Evolutionary conservation across 2,329 filamentous ascomycete genomes (phyloP).

Genomic region (Ophiosphaerella narmari): DNA sequence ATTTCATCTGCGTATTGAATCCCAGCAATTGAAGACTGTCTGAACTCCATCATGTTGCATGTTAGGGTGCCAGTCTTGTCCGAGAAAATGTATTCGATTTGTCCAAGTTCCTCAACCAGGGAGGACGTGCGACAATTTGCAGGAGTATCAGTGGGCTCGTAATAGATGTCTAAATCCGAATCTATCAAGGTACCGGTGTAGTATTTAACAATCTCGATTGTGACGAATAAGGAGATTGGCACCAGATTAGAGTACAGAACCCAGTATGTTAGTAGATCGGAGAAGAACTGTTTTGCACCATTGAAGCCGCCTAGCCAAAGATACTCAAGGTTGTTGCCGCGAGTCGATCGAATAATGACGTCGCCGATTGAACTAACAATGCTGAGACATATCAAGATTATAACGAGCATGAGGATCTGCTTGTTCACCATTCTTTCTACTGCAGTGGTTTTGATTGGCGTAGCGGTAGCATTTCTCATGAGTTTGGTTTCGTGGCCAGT

Average conservation of each 20-base stretch:
- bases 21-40: slow-evolving; percentile 89
- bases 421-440: slow-evolving; percentile 93
- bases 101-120: slow-evolving; percentile 93
- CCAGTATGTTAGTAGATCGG: slow-evolving; percentile 98
- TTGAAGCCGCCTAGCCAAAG: slow-evolving; percentile 66
- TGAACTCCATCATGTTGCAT: slow-evolving; percentile 99
- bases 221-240: slow-evolving; percentile 97
- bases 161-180: slow-evolving; percentile 96
- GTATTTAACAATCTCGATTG: slow-evolving; percentile 96
- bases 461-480: slow-evolving; percentile 96
- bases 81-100: slow-evolving; percentile 98
- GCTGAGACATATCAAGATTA: slow-evolving; percentile 81
- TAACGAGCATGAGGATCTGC: slow-evolving; percentile 88
- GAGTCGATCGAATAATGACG: slow-evolving; percentile 72
- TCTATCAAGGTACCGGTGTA: slow-evolving; percentile 98
- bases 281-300: slow-evolving; percentile 81
- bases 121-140: slow-evolving; percentile 96
- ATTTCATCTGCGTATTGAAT: slow-evolving; percentile 93
- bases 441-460: slow-evolving; percentile 96
- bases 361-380: slow-evolving; percentile 91
- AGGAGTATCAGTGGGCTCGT: slow-evolving; percentile 92
- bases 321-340: slow-evolving; percentile 69
- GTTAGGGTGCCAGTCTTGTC: slow-evolving; percentile 97
- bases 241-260: slow-evolving; percentile 96
- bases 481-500: slow-evolving; percentile 98